Evolutionary conservation across 2,329 filamentous ascomycete species (phyloP).

Genomic region (Botrytis fabae): DNA sequence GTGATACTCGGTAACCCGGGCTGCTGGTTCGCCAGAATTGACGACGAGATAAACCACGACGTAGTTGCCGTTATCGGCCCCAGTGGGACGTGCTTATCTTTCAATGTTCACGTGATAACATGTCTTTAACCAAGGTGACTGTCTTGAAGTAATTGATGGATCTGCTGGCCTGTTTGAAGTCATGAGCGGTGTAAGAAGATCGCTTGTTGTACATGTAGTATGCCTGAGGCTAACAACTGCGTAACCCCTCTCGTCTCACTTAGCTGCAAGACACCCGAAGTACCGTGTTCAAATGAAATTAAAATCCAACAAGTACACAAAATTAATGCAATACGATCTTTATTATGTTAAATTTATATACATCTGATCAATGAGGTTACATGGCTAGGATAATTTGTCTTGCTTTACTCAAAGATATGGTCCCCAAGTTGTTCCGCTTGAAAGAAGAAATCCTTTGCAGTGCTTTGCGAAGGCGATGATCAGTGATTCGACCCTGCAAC

Average conservation of each 20-base stretch:
- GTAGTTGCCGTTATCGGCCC: neutral
- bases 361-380: neutral
- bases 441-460: neutral
- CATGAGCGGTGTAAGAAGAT: neutral
- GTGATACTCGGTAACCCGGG: neutral
- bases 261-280: neutral
- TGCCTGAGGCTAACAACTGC: neutral
- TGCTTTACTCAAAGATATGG: neutral
- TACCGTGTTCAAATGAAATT: neutral
- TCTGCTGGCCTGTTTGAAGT: neutral
- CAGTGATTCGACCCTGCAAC: constrained; percentile 14
- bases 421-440: neutral
- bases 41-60: neutral
- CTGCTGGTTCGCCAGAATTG: neutral
- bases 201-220: neutral
- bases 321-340: neutral
- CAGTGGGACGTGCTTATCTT: neutral
- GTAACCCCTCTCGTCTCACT: neutral
- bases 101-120: neutral
- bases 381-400: neutral
- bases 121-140: neutral
- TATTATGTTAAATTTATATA: neutral
- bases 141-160: neutral
- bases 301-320: neutral
- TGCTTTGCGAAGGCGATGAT: neutral